Percentiles rank a stretch among this genome's conserved stretches.
These are phyloP conservation scores for Kwoniella sp. DNA, from an alignment of 768 basidiomycete genomes.

Conservation along the genomic window DNA sequence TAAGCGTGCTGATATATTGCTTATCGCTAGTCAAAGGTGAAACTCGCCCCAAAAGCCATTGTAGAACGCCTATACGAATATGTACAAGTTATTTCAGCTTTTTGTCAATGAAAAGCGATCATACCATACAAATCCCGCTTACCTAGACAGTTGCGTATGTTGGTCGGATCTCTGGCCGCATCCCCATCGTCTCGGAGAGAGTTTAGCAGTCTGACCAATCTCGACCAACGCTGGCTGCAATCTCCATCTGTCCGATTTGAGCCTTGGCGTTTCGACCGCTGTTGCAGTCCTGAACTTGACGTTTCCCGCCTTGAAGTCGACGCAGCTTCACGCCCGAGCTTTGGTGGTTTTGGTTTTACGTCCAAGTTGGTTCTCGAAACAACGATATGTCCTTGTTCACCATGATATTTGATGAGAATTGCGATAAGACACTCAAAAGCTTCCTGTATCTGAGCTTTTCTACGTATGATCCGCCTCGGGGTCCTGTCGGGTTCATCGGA, in stretches of 20 bases:
- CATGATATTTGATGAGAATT: background rate
- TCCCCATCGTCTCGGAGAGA: background rate
- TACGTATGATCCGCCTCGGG: constrained; percentile 10
- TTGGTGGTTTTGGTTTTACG: no score
- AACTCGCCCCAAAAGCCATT: background rate
- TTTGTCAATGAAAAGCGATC: background rate
- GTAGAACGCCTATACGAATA: background rate
- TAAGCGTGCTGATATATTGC: constrained; percentile 4
- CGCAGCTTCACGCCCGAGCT: no score
- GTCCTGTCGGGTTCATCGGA: constrained; percentile 6
- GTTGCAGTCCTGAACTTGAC: background rate
- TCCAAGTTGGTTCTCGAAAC: no score
- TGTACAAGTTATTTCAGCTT: background rate
- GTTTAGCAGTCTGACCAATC: background rate
- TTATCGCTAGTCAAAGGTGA: constrained; percentile 6
- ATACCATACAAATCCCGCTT: background rate
- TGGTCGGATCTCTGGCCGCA: background rate
- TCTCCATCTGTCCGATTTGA: background rate
- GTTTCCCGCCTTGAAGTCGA: background rate
- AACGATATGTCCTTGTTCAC: background rate
- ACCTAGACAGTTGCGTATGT: constrained; percentile 3
- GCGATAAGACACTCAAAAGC: background rate
- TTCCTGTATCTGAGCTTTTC: background rate
- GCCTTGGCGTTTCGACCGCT: background rate
- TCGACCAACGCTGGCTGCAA: constrained; percentile 3